A percentile compares a stretch with the other conserved stretches of the same genome.
These are phyloP conservation scores for Litchi chinensis DNA, from an alignment of 345 rosid genomes.

Conservation along the genomic window DNA sequence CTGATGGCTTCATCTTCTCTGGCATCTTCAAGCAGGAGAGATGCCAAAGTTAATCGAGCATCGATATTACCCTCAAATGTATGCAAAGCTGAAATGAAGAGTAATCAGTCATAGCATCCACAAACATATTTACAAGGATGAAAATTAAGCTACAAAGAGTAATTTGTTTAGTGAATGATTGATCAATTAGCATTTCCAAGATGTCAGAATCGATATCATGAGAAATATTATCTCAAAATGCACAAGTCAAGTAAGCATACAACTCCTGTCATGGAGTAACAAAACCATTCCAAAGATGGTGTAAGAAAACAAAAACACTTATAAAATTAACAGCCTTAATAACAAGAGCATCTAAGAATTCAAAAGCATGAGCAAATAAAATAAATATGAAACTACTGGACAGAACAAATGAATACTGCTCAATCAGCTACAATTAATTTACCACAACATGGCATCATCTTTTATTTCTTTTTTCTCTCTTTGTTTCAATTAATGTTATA, in stretches of 20 bases:
- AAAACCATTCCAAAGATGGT: background rate
- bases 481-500: background rate
- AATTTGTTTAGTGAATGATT: background rate
- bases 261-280: background rate
- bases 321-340: background rate
- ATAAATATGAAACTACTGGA: background rate
- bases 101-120: conserved; percentile 10
- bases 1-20: conserved; percentile 84
- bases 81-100: conserved; percentile 59
- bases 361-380: background rate
- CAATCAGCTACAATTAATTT: background rate
- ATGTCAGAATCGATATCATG: background rate
- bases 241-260: background rate
- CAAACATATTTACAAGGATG: background rate
- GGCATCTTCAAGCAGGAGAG: conserved; percentile 74
- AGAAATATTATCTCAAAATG: background rate
- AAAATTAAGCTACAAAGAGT: background rate
- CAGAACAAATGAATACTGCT: background rate
- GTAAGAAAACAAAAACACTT: background rate
- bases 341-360: background rate
- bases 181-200: background rate
- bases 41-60: conserved; percentile 74
- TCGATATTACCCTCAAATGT: conserved; percentile 56
- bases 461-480: background rate
- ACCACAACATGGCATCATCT: background rate